Evolutionary conservation across 495 filamentous ascomycete species (phyloP).

Genomic region (Echria macrotheca): DNA sequence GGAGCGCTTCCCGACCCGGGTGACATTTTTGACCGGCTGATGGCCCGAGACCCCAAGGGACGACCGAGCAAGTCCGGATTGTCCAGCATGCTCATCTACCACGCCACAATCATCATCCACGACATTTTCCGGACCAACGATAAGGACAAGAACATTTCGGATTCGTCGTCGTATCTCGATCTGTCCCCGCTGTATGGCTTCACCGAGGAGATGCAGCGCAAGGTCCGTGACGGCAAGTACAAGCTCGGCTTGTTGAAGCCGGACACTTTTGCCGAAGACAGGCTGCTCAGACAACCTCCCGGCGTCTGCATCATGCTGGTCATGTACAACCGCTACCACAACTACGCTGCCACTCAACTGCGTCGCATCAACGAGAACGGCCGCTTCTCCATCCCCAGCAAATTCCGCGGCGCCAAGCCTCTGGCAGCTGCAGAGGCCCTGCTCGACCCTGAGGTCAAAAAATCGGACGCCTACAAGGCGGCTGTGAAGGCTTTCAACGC

Average conservation of each 20-base stretch:
- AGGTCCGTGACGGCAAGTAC: constrained; percentile 64
- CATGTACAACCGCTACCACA: constrained; percentile 65
- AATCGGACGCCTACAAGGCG: not conserved
- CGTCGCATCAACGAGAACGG: constrained; percentile 71
- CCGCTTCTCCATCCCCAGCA: constrained; percentile 53
- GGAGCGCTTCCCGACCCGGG: constrained; percentile 65
- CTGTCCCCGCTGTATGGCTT: constrained; percentile 77
- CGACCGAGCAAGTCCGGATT: constrained; percentile 65
- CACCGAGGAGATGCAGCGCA: constrained; percentile 60
- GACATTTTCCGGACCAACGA: constrained; percentile 45
- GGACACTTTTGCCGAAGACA: constrained; percentile 66
- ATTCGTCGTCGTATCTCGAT: constrained; percentile 73
- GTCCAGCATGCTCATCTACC: constrained; percentile 78
- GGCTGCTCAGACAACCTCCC: constrained; percentile 67
- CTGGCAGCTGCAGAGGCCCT: constrained; percentile 35
- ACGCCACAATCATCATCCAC: constrained; percentile 78
- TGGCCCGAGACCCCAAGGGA: constrained; percentile 48
- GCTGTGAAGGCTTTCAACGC: not conserved
- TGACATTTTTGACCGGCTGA: constrained; percentile 65
- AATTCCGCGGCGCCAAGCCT: constrained; percentile 47
- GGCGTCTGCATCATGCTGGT: constrained; percentile 69
- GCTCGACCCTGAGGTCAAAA: not conserved
- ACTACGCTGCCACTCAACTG: constrained; percentile 56
- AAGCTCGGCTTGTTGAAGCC: constrained; percentile 63
- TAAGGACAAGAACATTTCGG: constrained; percentile 29